Base-by-base conservation (phyloP, 768 basidiomycete species). In the Russula emetica region DNA sequence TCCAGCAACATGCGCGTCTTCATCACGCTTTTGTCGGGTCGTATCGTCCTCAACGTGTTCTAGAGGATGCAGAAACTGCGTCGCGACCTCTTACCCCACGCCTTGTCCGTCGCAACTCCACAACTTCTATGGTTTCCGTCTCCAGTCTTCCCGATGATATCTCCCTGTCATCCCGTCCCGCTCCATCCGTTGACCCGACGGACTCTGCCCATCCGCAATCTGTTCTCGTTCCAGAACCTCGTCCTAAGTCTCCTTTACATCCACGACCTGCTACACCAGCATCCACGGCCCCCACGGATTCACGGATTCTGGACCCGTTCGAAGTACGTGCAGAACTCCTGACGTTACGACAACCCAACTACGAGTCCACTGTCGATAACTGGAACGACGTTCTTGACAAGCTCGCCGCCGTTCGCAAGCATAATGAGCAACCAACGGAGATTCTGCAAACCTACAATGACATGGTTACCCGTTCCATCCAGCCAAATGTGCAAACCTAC, bases 401-500 rank as follows among this genome's bases (percentile, higher is more conserved):
- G 0, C 73, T 93, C 3, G 69, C 77, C 42, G 70, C 73, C 36
- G 76, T 80, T 56, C 79, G 86, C 67, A 50, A 60, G 20, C 61
- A 71, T 11, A 85, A 85, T 9, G 82, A 83, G 65, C 82, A 85
- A 7, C 78, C 91, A 34, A 73, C 78, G 0, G 71, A 80, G 47
- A 74, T 92, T 42, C 72, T 89, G 58, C 82, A 85, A 55, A 79
- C 85, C 2, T 95, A 94, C 76, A 83, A 90, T 66, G 78, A 83
- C 54, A 84, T 95, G 80, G 75, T 93, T 61, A 75, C 79, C 30
- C 78, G 75, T 34, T 81, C 83, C 20, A 72, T 94, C 5, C 70
- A 81, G 0, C 92, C 94, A 10, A 86, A 86, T 56, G 61, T 75
- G 14, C 68, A 72, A 50, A 92, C 90, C 0, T 93, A 91, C 72